Percentiles rank a stretch among this genome's conserved stretches.
These are phyloP conservation scores for Sugiyamaella chiloensis DNA, from an alignment of 805 yeast genomes.

Conservation along the genomic window DNA sequence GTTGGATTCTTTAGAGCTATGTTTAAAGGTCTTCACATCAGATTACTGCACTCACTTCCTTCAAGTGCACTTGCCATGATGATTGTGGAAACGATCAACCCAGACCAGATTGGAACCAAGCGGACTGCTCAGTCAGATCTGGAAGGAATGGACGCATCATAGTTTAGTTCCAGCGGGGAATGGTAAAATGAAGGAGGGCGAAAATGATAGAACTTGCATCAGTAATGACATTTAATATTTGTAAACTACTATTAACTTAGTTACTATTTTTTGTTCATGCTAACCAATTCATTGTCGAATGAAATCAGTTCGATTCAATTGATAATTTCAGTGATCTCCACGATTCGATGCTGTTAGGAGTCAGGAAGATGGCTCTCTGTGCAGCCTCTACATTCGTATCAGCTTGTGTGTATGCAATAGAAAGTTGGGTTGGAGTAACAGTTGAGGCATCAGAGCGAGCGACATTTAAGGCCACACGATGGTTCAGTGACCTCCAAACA, in stretches of 20 bases:
- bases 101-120: conserved; percentile 28
- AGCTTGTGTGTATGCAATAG: conserved; percentile 47
- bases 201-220: no score
- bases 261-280: no score
- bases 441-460: conserved; percentile 47
- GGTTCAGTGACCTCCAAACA: conserved; percentile 67
- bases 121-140: no score
- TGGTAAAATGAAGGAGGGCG: no score
- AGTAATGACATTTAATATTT: not conserved
- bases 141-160: no score
- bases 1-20: conserved; percentile 36
- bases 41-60: conserved; percentile 39
- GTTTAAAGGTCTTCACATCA: conserved; percentile 36
- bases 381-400: conserved; percentile 50
- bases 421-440: conserved; percentile 49
- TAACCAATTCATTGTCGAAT: no score
- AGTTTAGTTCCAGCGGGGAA: no score
- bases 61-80: conserved; percentile 40
- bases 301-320: no score
- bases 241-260: not conserved
- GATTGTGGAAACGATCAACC: conserved; percentile 39
- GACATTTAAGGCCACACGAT: conserved; percentile 54
- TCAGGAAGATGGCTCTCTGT: conserved; percentile 65
- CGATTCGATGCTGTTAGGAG: conserved; percentile 49
- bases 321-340: conserved; percentile 30